Base-by-base conservation (phyloP, 345 rosid species). In the Punica granatum region DNA sequence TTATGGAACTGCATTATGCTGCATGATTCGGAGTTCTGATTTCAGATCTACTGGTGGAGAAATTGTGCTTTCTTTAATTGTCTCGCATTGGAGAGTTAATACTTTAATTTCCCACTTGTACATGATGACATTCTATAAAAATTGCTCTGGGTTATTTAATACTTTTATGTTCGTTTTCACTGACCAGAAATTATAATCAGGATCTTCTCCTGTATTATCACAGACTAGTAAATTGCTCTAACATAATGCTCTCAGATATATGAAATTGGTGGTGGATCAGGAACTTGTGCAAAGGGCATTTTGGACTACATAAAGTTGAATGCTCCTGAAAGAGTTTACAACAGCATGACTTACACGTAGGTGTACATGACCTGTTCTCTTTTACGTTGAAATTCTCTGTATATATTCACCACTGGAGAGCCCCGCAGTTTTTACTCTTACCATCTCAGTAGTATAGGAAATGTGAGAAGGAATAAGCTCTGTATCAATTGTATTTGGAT, bases 181-280 rank as follows among this genome's bases (percentile, higher is more conserved):
- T 56, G 32, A 56, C 6, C 14, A 28, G 16, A 56, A 12, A 10
- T 56, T 12, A 21, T 21, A 21, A 51, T 37, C 5, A 4, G 41
- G 48, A 39, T 58, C 18, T 25, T 8, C 49, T 42, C 16, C 23
- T 49, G 43, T 43, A 59, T 23, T 68, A 21, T 48, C 41, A 51
- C 59, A 33, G 30, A 15, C 1, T 32, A 60, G 56, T 69, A 46
- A 69, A 30, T 13, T 63, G 60, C 60, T 36, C 35, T 44, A 37
- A 33, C 30, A 6, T 32, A 9, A 59, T 53, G 25, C 60, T 59
- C 46, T 78, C 88, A 94, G 99, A 86, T 91, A 72, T 94, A 85
- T 84, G 97, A 94, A 84, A 94, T 88, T 74, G 97, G 96, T 62
- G 98, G 98, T 84, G 99, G 99, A 75, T 94, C 98, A 66, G 99